These are phyloP conservation scores for Fraxinus xanthoxyloides DNA, from an alignment of 305 asterid genomes.

Conservation along the genomic window DNA sequence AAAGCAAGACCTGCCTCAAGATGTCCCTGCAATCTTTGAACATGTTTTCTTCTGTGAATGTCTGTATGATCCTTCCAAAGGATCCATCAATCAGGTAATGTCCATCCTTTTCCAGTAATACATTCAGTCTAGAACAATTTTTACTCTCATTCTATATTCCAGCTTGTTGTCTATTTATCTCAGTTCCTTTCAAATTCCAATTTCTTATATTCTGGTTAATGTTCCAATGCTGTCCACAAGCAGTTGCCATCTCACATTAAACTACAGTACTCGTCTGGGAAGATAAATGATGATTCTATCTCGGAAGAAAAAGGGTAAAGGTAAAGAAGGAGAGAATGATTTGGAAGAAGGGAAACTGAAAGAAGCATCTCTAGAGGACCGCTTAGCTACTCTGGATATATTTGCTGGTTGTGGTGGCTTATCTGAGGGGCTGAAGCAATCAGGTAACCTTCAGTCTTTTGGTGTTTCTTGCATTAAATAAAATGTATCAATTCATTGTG, in stretches of 20 bases:
- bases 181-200: not conserved
- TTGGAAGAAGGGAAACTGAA: conserved; percentile 34
- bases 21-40: conserved; percentile 56
- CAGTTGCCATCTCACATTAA: conserved; percentile 77
- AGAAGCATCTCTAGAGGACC: conserved; percentile 34
- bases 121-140: not conserved
- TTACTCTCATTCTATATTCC: not conserved
- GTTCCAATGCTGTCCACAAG: conserved; percentile 27
- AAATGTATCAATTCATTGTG: conserved; percentile 14
- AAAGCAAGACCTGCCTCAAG: conserved; percentile 68
- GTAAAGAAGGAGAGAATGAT: conserved; percentile 72
- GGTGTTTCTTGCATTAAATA: conserved; percentile 9
- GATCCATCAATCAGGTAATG: conserved; percentile 80
- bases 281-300: conserved; percentile 39
- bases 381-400: conserved; percentile 71
- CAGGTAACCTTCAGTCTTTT: conserved; percentile 46
- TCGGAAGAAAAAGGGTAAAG: conserved; percentile 79
- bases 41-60: conserved; percentile 85
- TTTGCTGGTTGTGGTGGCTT: conserved; percentile 98
- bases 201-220: conserved; percentile 21
- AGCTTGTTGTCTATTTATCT: conserved; percentile 9
- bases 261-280: conserved; percentile 47
- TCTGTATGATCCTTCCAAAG: conserved; percentile 71
- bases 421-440: conserved; percentile 75
- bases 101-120: conserved; percentile 1